A percentile compares a stretch with the other conserved stretches of the same genome.
phyloP scores from a whole-genome alignment of 352 stramenopile genomes.

The Phytopythium helicoides region DNA sequence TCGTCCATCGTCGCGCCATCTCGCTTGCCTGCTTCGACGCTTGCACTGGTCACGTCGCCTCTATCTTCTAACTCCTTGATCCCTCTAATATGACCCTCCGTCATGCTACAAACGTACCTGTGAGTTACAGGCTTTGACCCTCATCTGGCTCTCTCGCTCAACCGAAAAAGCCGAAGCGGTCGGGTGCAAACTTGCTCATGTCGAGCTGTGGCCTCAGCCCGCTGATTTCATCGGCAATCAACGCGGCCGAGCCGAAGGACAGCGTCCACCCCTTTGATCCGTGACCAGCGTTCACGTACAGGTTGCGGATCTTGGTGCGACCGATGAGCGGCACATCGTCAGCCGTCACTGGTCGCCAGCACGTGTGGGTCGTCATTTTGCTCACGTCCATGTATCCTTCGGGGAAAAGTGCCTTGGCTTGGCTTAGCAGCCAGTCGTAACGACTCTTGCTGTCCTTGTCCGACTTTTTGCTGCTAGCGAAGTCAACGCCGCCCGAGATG shows the following conservation, averaged over 20 bases:
- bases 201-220: conserved; percentile 74
- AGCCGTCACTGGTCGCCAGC: conserved; percentile 78
- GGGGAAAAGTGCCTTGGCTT: conserved; percentile 78
- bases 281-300: conserved; percentile 85
- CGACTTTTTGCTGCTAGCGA: conserved; percentile 61
- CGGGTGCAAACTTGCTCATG: conserved; percentile 78
- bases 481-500: conserved; percentile 81
- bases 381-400: conserved; percentile 76
- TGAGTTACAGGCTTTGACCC: background rate
- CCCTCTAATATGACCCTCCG: conserved; percentile 1
- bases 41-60: background rate
- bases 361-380: conserved; percentile 80
- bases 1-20: too few relatives aligned
- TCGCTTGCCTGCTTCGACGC: background rate
- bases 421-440: conserved; percentile 74
- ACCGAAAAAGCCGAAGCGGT: conserved; percentile 75
- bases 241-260: conserved; percentile 70
- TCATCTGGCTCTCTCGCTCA: conserved; percentile 12
- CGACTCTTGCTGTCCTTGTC: conserved; percentile 56
- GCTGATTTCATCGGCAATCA: conserved; percentile 82
- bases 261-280: conserved; percentile 86
- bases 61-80: conserved; percentile 1
- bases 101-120: conserved; percentile 4
- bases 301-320: conserved; percentile 73
- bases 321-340: conserved; percentile 84